Evolutionary conservation across 2,329 filamentous ascomycete genomes (phyloP), one percentile per base, ranked within the genome.

Genomic region (Atkinsonella texensis): DNA sequence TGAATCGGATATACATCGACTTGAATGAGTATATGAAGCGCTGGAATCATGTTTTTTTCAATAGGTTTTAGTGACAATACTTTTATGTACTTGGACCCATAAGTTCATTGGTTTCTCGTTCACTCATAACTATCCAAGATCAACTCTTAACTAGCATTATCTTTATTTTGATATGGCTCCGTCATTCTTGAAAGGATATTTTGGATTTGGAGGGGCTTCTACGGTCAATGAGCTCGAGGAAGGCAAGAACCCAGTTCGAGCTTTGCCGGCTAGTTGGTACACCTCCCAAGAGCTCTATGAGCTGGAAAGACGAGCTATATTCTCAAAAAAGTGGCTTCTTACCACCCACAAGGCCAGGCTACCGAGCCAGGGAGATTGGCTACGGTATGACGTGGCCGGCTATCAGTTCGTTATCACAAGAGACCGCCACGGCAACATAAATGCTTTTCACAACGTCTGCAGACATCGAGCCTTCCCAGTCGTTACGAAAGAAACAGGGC

Each of bases 391-490:
- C 12, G 62, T 79, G 5, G 76, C 78, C 7, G 77, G 74, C 12
- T 81, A 75, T 63, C 68, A 76, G 23, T 77, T 83, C 60, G 65
- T 82, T 57, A 62, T 81, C 11, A 67, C 70, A 49, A 65, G 65
- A 15, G 76, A 80, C 58, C 70, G 74, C 28, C 65, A 74, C 9
- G 72, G 72, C 10, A 70, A 71, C 6, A 73, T 81, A 62, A 75
- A 78, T 52, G 79, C 72, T 15, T 82, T 83, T 61, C 80, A 83
- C 65, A 83, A 83, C 58, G 70, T 82, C 38, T 83, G 80, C 63
- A 68, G 80, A 2, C 80, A 83, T 61, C 70, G 80, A 7, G 80
- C 80, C 20, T 83, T 76, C 58, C 76, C 78, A 0, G 72, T 83
- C 9, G 76, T 80, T 9, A 70, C 68, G 4, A 70, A 72, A 43